Base-by-base conservation (phyloP, 1,284 basidiomycete genomes). In the Cerioporus squamosus region DNA sequence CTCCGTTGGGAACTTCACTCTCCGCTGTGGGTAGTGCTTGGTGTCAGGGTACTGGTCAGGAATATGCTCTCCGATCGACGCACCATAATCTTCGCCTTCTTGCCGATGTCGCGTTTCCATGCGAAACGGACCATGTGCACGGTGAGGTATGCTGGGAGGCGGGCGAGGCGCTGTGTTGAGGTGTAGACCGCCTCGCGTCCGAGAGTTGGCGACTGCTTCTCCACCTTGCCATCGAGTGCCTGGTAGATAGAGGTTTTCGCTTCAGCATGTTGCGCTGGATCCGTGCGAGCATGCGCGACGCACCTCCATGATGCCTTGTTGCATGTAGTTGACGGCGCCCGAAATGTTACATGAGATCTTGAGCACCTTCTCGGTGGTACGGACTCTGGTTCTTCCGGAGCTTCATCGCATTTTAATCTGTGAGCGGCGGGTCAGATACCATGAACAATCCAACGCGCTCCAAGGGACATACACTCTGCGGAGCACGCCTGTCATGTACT, bases 41-140 rank as follows among this genome's bases (percentile, higher is more conserved):
- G 23, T n/a, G 44, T 29, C 29, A 29, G 15, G 22, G 15, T 39
- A 17, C 48, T n/a, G n/a, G 38, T 36, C 18, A 42, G 29, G 20
- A 15, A 22, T 29, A 29, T 29, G 29, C 6, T 29, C 5, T 29
- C 0, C 10, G 29, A 5, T 6, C 12, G 9, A 47, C 60, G 47
- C 55, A 88, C 88, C 93, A 96, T 93, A 71, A 96, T 95, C 77
- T 96, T 96, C 1, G 93, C 87, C 70, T 95, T 96, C 78, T 94
- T 95, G 64, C 80, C 79, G 58, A 98, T 96, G 66, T 98, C 97
- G 44, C 87, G 81, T 61, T 94, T 81, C 97, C 97, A 99, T 63
- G 91, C 93, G 75, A 99, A 99, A 47, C 97, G 89, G 7, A 97
- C 95, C 88, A 98, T 93, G 67, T 96, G 94, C 4, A 96, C 85